Evolutionary conservation across 2,329 filamentous ascomycete species (phyloP).

Genomic region (Exophiala aquamarina): DNA sequence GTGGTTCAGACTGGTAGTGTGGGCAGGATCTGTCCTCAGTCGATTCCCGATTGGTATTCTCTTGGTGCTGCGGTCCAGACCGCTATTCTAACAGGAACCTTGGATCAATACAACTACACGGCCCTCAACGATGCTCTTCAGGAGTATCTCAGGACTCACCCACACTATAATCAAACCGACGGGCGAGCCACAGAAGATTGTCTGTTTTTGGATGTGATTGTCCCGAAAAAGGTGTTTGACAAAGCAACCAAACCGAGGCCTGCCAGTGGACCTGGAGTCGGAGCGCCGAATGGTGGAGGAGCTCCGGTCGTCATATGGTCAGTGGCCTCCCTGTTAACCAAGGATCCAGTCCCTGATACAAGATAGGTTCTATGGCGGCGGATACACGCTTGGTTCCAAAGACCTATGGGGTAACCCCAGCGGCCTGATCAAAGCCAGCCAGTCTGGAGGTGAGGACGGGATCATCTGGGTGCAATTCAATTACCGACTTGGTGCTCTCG

Average conservation of each 20-base stretch:
- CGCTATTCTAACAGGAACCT: slow-evolving; percentile 28
- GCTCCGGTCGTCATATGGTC: slow-evolving; percentile 40
- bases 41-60: slow-evolving; percentile 44
- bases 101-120: slow-evolving; percentile 30
- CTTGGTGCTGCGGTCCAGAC: slow-evolving; percentile 35
- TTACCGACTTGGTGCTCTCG: slow-evolving; percentile 50
- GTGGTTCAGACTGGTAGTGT: slow-evolving; percentile 46
- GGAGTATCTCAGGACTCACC: slow-evolving; percentile 17
- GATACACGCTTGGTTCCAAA: slow-evolving; percentile 44
- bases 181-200: slow-evolving; percentile 37
- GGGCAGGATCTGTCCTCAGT: slow-evolving; percentile 46
- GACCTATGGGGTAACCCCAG: slow-evolving; percentile 34
- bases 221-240: slow-evolving; percentile 35
- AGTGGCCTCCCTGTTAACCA: slow-evolving; percentile 19
- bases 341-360: slow-evolving; percentile 3
- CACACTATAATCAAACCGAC: slow-evolving; percentile 33
- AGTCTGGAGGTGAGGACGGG: slow-evolving; percentile 37
- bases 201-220: slow-evolving; percentile 39
- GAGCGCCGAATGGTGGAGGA: slow-evolving; percentile 6
- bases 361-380: slow-evolving; percentile 48
- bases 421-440: slow-evolving; percentile 44
- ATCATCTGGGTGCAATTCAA: slow-evolving; percentile 50
- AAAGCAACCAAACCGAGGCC: slow-evolving; percentile 32
- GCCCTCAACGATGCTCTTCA: slow-evolving; percentile 20
- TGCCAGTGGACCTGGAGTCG: neutral